phyloP scores from a whole-genome alignment of 306 rosid genomes.

The Gillenia trifoliata region DNA sequence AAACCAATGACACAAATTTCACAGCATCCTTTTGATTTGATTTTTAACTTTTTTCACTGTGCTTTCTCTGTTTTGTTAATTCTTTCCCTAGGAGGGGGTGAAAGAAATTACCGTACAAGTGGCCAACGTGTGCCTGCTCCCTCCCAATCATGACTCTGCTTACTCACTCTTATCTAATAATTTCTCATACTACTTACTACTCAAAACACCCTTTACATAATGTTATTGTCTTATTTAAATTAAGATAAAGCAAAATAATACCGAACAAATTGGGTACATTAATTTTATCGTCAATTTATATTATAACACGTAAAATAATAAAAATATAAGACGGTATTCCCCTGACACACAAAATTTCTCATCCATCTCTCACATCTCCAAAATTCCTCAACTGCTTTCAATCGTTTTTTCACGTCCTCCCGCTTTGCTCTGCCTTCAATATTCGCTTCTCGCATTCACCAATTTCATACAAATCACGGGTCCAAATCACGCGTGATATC shows the following conservation, averaged over 20 bases:
- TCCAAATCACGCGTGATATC: not conserved
- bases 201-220: no score
- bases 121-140: not conserved
- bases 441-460: not conserved
- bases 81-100: not conserved
- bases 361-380: not conserved
- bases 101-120: conserved; percentile 7
- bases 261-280: no score
- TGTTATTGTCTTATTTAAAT: no score
- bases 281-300: no score
- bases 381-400: not conserved
- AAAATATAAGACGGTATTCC: no score
- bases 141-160: conserved; percentile 11
- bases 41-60: not conserved
- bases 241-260: no score
- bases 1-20: not conserved
- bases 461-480: not conserved
- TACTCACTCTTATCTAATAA: not conserved
- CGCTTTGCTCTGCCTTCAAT: not conserved
- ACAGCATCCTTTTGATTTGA: not conserved
- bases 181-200: no score
- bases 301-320: no score
- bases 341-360: no score
- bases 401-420: conserved; percentile 17
- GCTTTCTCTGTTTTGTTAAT: not conserved